Percentiles rank a stretch among this genome's conserved stretches.
Conservation (phyloP, 2,329 filamentous ascomycete species). For the Coniochaeta ligniaria region DNA sequence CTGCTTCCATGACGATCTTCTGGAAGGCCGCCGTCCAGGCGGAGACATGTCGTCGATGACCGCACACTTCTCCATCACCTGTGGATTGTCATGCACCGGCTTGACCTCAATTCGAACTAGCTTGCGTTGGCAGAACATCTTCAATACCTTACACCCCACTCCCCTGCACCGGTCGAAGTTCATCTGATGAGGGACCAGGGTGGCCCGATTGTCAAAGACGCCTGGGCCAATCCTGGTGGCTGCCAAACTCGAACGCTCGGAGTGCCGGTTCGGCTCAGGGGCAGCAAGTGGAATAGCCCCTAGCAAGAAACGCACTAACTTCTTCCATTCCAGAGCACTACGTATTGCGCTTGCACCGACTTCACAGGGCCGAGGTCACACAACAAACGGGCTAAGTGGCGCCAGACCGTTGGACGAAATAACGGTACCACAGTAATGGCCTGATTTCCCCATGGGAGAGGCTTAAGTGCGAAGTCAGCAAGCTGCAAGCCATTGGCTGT, state of each 20-base stretch:
- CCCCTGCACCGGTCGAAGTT: not conserved
- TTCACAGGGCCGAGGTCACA: not conserved
- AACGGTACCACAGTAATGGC: not conserved
- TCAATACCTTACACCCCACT: not conserved
- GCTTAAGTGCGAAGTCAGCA: not conserved
- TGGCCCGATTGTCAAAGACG: not conserved
- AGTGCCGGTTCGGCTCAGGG: not conserved
- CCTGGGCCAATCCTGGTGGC: not conserved
- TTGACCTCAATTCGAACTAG: not conserved
- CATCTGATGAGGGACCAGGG: not conserved
- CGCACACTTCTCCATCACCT: not conserved
- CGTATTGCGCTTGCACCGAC: no score
- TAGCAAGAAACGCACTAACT: not conserved
- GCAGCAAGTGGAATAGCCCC: not conserved
- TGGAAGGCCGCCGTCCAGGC: not conserved
- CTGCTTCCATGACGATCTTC: not conserved
- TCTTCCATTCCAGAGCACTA: no score
- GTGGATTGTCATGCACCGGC: not conserved
- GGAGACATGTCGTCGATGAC: not conserved
- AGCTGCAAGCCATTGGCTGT: not conserved
- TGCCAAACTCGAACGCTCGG: not conserved
- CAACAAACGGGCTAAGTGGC: not conserved
- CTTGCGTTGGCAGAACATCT: not conserved
- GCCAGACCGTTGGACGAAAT: not conserved
- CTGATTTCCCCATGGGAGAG: not conserved